A percentile compares a stretch with the other conserved stretches of the same genome.
These are phyloP conservation scores for Posidonia australis DNA, from an alignment of 106 monocot genomes.

Conservation along the genomic window DNA sequence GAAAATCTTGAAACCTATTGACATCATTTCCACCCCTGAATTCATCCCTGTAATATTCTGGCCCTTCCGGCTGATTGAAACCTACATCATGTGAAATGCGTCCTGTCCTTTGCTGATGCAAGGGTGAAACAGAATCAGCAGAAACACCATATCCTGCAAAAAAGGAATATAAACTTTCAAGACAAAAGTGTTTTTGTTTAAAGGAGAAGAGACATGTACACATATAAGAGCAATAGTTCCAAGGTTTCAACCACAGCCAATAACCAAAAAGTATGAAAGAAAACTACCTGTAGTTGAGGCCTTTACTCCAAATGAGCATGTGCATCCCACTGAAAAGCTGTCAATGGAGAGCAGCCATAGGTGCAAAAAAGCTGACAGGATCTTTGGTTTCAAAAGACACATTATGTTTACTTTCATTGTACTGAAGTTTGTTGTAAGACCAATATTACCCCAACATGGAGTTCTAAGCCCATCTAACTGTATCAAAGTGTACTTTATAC, in stretches of 20 bases:
- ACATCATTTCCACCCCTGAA: conserved; percentile 38
- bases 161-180: background rate
- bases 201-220: background rate
- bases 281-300: conserved; percentile 1
- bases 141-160: conserved; percentile 22
- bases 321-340: conserved; percentile 2
- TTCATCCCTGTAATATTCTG: conserved; percentile 26
- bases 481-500: background rate
- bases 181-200: too few species aligned
- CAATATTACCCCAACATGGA: background rate
- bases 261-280: conserved; percentile 3
- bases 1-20: conserved; percentile 37
- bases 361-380: background rate
- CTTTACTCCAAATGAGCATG: conserved; percentile 1
- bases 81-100: conserved; percentile 22
- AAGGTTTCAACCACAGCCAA: background rate
- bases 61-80: conserved; percentile 17
- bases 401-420: conserved; percentile 1
- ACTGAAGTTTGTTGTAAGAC: background rate
- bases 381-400: background rate
- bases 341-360: conserved; percentile 5
- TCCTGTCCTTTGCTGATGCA: conserved; percentile 20
- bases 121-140: conserved; percentile 34
- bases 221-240: background rate
- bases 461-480: background rate